Evolutionary conservation across 805 yeast genomes (phyloP), one percentile per base, ranked within the genome.

Genomic region (Kurtzmaniella fragi): DNA sequence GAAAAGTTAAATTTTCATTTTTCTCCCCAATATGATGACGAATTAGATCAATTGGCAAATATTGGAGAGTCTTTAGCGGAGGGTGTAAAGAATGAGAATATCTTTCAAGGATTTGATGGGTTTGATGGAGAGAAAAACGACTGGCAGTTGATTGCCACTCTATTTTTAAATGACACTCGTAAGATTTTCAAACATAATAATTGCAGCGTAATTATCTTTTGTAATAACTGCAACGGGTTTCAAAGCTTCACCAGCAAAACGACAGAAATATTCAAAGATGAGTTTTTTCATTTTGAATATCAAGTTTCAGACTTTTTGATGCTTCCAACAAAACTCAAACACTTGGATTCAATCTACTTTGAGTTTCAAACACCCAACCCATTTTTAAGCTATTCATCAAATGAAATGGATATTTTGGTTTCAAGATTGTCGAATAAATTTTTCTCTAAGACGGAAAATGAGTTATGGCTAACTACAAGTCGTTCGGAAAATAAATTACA

Each of bases 221-320:
- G 75, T 3, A 46, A 56, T 7, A 25, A 37, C 31, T 5, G 6
- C 11, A 28, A 28, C 11, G 9, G 20, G 17, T 13, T 28, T n/a
- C 28, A 29, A 37, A 16, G 14, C 8, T 35, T 17, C 13, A 31
- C 11, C 14, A 38, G 11, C 15, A 23, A 5, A 17, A 29, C 9
- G 10, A 14, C 7, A 14, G 17, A 17, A 8, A 13, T 35, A 9
- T 14, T 15, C 3, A 47, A 42, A 3, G 84, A 79, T 41, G 48
- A 47, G 6, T 56, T 57, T 47, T 80, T 71, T 50, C 65, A 62
- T n/a, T 75, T 77, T 49, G 52, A 63, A 0, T 78, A 71, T 49
- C 45, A 39, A 40, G 13, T 39, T 38, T 16, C 37, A 41, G 30
- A 38, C 26, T 14, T 40, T 20, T 23, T 37, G 35, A 16, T 27